Conservation (phyloP, 345 rosid species). For the Hypericum perforatum region DNA sequence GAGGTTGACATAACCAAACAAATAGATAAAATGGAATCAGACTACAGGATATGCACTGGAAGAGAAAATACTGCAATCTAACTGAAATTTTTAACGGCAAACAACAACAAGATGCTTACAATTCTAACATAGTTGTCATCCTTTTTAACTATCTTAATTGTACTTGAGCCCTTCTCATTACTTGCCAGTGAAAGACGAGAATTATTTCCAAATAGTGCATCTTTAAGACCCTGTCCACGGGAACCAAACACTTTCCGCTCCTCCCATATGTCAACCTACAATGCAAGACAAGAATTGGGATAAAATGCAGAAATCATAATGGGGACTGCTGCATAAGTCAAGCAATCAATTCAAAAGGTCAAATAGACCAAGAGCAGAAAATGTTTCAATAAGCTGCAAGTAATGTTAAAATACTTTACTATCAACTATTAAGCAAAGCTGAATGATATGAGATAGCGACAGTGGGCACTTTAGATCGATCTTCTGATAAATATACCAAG, state of each 20-base stretch:
- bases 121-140: constrained; percentile 19
- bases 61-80: not conserved
- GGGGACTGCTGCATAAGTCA: too few species aligned
- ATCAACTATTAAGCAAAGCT: too few species aligned
- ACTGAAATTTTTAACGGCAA: not conserved
- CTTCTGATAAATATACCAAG: too few species aligned
- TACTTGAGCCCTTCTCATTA: constrained; percentile 23
- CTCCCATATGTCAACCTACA: constrained; percentile 24
- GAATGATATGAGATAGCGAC: too few species aligned
- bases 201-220: constrained; percentile 25
- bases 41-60: constrained; percentile 1
- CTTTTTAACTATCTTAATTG: constrained; percentile 19
- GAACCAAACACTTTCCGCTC: constrained; percentile 29
- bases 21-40: constrained; percentile 13
- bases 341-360: too few species aligned
- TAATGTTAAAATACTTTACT: too few species aligned
- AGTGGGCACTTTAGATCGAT: too few species aligned
- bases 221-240: constrained; percentile 21
- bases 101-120: constrained; percentile 12
- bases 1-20: constrained; percentile 22
- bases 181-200: constrained; percentile 13
- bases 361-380: too few species aligned
- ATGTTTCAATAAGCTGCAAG: too few species aligned
- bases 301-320: not conserved
- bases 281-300: not conserved